Percentiles rank a stretch among this genome's conserved stretches.
phyloP scores from a whole-genome alignment of 2,329 filamentous ascomycete genomes.

The Cladorrhinum sp. region DNA sequence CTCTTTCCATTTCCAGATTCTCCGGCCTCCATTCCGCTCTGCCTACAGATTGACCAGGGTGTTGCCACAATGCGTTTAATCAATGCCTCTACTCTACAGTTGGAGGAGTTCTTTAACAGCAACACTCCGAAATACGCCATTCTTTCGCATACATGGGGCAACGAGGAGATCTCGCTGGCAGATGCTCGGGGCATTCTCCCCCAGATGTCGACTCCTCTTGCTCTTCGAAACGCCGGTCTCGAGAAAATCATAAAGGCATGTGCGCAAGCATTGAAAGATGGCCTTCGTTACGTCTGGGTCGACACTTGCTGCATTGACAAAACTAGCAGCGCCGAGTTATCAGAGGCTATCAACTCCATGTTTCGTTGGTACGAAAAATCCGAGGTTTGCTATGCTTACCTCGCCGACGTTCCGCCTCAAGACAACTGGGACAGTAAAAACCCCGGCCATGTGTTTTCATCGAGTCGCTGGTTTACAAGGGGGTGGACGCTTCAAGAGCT shows the following conservation, averaged over 20 bases:
- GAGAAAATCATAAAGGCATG: background rate
- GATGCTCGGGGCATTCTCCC: background rate
- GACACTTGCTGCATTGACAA: conserved; percentile 9
- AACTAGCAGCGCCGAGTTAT: conserved; percentile 6
- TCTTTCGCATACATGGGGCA: conserved; percentile 6
- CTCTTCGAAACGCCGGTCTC: background rate
- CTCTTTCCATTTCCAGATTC: too few species aligned
- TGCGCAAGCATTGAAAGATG: background rate
- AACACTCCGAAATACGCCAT: conserved; percentile 2
- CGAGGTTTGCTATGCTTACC: background rate
- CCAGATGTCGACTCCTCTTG: background rate
- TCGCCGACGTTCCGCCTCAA: background rate
- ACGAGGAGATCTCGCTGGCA: background rate
- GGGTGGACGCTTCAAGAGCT: conserved; percentile 5
- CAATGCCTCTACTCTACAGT: background rate
- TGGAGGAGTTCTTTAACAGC: background rate
- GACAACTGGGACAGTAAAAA: background rate
- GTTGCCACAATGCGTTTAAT: background rate
- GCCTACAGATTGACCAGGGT: background rate
- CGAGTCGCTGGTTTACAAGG: conserved; percentile 1
- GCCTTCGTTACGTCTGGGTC: background rate
- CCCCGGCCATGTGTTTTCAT: background rate
- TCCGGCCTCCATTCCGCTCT: background rate
- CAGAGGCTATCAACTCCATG: conserved; percentile 8
- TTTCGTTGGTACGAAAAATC: background rate